Base-by-base conservation (phyloP, 73 alveolate genomes). In the Paramecium biaurelia region DNA sequence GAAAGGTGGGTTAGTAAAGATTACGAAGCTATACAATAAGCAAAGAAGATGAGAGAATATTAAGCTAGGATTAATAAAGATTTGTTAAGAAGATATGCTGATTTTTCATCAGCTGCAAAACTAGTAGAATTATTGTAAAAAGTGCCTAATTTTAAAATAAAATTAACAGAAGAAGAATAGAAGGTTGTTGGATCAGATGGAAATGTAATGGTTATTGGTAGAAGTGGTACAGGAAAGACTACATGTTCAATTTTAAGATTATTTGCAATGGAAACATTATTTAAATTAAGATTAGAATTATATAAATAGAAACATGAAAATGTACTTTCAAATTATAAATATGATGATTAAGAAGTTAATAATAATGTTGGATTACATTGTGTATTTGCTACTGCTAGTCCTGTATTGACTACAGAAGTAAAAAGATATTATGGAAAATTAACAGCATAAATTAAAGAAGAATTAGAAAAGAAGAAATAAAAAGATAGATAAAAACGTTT, bases 181-280 rank as follows among this genome's bases (percentile, higher is more conserved):
- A 76, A 92, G 26, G 86, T 95, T 85, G 92, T 96, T 15, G 94
- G 96, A 2, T 57, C 96, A 18, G 86, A 92, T 7, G 95, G 95
- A 15, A 97, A 96, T 72, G 92, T 93, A 7, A 92, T 97, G 21
- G 96, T 94, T 12, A 85, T 97, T 5, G 99, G 99, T 11, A 94
- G 99, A 72, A 94, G 98, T 21, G 99, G 99, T 11, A 97, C 99
- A 8, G 99, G 99, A 34, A 97, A 97, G 85, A 97, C 99, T 8
- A 95, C 98, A 9, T 85, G 97, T 56, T 85, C 98, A 43, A 89
- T 96, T 4, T 92, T 97, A 18, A 92, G 98, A 76, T 68, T 97
- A 56, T 93, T 97, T 67, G 92, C 98, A 0, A 57, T 93, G 86
- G 99, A 97, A 34, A 85, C 95, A 10, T 88, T 96, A 43, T 97